These are phyloP conservation scores for Entophlyctis luteolus DNA, from an alignment of 192 early-diverging fungal species.

Conservation along the genomic window DNA sequence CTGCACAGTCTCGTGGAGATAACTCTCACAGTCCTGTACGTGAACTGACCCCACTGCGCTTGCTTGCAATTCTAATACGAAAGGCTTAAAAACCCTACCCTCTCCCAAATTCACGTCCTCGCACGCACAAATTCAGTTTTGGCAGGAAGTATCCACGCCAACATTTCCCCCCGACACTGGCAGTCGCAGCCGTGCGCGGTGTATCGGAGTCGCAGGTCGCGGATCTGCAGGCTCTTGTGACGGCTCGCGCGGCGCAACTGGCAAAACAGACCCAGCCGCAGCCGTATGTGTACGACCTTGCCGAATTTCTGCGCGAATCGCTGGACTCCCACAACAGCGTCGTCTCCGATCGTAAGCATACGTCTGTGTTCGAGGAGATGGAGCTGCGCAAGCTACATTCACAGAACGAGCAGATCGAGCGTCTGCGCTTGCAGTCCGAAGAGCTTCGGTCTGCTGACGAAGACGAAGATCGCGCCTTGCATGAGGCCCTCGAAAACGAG, in stretches of 20 bases:
- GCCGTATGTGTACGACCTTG: slow-evolving; percentile 29
- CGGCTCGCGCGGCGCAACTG: background rate
- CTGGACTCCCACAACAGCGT: slow-evolving; percentile 27
- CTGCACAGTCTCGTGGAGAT: slow-evolving; percentile 22
- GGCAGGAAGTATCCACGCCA: slow-evolving; percentile 4
- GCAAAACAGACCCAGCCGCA: slow-evolving; percentile 23
- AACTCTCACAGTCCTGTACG: slow-evolving; percentile 11
- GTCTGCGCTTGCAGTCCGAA: slow-evolving; percentile 6
- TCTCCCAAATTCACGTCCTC: background rate
- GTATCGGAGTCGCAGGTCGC: slow-evolving; percentile 31
- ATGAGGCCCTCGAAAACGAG: slow-evolving; percentile 27
- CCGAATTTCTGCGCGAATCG: slow-evolving; percentile 31
- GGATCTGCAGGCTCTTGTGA: slow-evolving; percentile 16
- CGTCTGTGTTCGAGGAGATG: slow-evolving; percentile 45
- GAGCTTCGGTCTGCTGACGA: slow-evolving; percentile 14
- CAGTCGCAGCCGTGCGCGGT: slow-evolving; percentile 8
- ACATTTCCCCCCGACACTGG: slow-evolving; percentile 25
- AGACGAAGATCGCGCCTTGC: slow-evolving; percentile 22
- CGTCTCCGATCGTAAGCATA: slow-evolving; percentile 30
- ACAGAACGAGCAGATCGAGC: slow-evolving; percentile 25
- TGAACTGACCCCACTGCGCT: background rate
- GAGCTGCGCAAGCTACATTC: slow-evolving; percentile 20
- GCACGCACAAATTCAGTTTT: background rate
- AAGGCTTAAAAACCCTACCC: no score
- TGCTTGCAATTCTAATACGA: no score